These are phyloP conservation scores for carrot (Daucus carota) DNA, from an alignment of 129 eudicot genomes.

Conservation along the genomic window DNA sequence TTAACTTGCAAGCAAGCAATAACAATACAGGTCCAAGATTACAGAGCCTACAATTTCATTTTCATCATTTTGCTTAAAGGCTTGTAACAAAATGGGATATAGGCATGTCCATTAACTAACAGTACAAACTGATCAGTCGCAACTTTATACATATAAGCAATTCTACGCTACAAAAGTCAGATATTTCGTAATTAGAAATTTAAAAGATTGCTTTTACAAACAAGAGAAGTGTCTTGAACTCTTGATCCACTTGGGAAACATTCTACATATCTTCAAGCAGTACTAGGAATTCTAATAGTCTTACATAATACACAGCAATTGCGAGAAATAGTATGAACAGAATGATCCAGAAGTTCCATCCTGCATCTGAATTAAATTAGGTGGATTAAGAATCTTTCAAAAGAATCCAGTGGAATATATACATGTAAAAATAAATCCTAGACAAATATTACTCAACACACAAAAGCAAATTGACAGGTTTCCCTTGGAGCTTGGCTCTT, in stretches of 20 bases:
- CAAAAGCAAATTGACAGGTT: neutral
- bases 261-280: neutral
- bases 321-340: constrained; percentile 43
- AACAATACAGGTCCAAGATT: too few species aligned
- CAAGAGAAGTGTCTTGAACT: neutral
- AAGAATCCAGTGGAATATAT: constrained; percentile 5
- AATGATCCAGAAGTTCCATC: constrained; percentile 49
- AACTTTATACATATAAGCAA: neutral
- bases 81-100: too few species aligned
- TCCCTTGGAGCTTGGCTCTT: neutral
- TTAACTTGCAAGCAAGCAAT: too few species aligned
- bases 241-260: neutral
- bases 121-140: too few species aligned
- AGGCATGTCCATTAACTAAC: too few species aligned
- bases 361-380: constrained; percentile 27
- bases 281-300: neutral
- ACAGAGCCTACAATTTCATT: too few species aligned
- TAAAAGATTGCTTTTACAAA: neutral
- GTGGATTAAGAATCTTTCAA: neutral
- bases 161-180: neutral
- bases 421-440: neutral
- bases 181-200: neutral
- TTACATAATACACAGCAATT: constrained; percentile 35
- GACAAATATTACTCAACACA: too few species aligned
- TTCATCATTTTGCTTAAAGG: too few species aligned